A percentile compares a stretch with the other conserved stretches of the same genome.
Evolutionary conservation across 2,329 filamentous ascomycete genomes (phyloP).

Genomic region (Phyllachora maydis): DNA sequence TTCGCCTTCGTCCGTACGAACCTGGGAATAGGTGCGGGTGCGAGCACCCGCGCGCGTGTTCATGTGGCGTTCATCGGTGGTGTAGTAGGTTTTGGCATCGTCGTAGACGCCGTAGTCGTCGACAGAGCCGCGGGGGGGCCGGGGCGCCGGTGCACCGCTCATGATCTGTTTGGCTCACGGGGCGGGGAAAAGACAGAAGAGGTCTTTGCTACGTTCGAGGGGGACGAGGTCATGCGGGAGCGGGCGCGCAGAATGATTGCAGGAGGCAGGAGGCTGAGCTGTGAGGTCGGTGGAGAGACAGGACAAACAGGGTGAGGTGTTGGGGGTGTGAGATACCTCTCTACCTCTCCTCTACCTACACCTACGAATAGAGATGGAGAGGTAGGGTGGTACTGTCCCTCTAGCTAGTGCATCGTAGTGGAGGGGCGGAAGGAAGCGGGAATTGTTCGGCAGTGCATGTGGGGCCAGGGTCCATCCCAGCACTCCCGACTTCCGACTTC

Average conservation of each 20-base stretch:
- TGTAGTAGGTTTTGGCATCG: constrained; percentile 38
- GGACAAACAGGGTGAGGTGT: no score
- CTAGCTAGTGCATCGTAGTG: no score
- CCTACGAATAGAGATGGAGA: no score
- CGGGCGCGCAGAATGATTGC: neutral
- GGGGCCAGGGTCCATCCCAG: no score
- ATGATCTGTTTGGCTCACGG: constrained; percentile 2
- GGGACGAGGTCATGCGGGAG: constrained; percentile 2
- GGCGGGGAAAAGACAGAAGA: no score
- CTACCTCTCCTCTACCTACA: no score
- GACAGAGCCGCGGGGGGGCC: constrained; percentile 13
- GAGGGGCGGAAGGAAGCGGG: no score
- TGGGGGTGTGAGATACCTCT: no score
- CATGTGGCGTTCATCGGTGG: constrained; percentile 29
- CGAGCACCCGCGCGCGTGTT: constrained; percentile 23
- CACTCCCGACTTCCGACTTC: no score
- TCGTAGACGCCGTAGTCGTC: constrained; percentile 29
- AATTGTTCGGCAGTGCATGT: no score
- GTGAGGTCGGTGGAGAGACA: no score
- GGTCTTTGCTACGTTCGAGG: constrained; percentile 2
- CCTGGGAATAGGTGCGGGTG: constrained; percentile 35
- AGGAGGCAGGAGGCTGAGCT: neutral
- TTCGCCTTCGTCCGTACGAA: constrained; percentile 11
- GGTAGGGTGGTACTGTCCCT: no score
- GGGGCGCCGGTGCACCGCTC: constrained; percentile 1